Evolutionary conservation across 164 flowering plant species (phyloP).

Genomic region (Warburgia ugandensis): DNA sequence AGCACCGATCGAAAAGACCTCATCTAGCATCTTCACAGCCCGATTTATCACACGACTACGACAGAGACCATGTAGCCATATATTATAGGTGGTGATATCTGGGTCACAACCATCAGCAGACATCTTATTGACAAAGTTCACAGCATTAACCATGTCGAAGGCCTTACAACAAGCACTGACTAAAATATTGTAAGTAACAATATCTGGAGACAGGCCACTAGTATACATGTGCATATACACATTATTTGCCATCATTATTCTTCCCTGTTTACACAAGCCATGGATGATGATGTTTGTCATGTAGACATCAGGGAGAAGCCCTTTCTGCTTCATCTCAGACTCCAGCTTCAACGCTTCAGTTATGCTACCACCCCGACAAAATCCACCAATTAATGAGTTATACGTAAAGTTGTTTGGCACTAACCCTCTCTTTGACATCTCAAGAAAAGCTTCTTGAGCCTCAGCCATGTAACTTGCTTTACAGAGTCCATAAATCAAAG

Average conservation of each 20-base stretch:
- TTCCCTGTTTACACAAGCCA: slow-evolving; percentile 70
- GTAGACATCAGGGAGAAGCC: slow-evolving; percentile 64
- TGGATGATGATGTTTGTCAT: slow-evolving; percentile 70
- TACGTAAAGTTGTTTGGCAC: slow-evolving; percentile 80
- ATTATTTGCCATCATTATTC: slow-evolving; percentile 52
- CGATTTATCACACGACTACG: slow-evolving; percentile 34
- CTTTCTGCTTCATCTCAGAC: slow-evolving; percentile 63
- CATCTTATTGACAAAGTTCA: slow-evolving; percentile 41
- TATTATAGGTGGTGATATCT: slow-evolving; percentile 75
- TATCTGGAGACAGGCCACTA: slow-evolving; percentile 58
- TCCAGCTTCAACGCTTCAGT: slow-evolving; percentile 58
- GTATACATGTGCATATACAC: slow-evolving; percentile 47
- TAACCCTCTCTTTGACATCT: slow-evolving; percentile 57
- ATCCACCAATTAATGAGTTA: slow-evolving; percentile 77
- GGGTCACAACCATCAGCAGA: slow-evolving; percentile 51
- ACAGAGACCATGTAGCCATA: slow-evolving; percentile 56
- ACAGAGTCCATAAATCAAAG: slow-evolving; percentile 73
- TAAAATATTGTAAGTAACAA: slow-evolving; percentile 75
- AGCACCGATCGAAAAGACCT: slow-evolving; percentile 60
- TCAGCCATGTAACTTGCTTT: slow-evolving; percentile 59
- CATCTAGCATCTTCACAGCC: slow-evolving; percentile 66
- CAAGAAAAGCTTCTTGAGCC: slow-evolving; percentile 44
- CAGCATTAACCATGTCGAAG: slow-evolving; percentile 52
- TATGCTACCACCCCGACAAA: slow-evolving; percentile 47
- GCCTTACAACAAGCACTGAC: slow-evolving; percentile 67